Evolutionary conservation across 2,329 filamentous ascomycete species (phyloP).

Genomic region (Claviceps purpurea): DNA sequence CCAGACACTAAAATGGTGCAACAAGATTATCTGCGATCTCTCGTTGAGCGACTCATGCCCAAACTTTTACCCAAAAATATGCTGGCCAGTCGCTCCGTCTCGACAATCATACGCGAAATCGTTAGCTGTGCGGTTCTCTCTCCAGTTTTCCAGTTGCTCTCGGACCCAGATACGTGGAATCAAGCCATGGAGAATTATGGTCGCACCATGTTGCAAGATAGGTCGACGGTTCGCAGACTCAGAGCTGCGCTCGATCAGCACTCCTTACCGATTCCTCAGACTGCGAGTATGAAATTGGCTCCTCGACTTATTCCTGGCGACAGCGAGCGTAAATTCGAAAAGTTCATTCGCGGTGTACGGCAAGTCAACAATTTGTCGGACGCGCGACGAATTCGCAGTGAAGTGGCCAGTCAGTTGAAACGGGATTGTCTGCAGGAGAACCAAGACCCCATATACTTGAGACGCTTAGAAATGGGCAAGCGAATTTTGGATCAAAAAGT

Average conservation of each 20-base stretch:
- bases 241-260: conserved; percentile 89
- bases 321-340: conserved; percentile 84
- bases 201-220: conserved; percentile 78
- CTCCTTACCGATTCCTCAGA: conserved; percentile 64
- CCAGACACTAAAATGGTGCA: conserved; percentile 75
- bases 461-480: conserved; percentile 84
- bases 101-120: conserved; percentile 72
- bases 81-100: conserved; percentile 67
- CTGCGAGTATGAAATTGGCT: conserved; percentile 52
- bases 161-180: conserved; percentile 96
- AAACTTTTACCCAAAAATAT: conserved; percentile 60
- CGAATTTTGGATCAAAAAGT: conserved; percentile 82
- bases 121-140: conserved; percentile 84
- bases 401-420: conserved; percentile 84
- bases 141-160: conserved; percentile 65
- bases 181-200: conserved; percentile 86
- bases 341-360: conserved; percentile 79
- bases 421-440: conserved; percentile 65
- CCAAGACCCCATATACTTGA: conserved; percentile 75
- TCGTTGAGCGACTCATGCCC: conserved; percentile 61
- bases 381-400: conserved; percentile 79
- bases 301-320: conserved; percentile 72
- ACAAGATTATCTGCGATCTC: conserved; percentile 72
- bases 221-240: conserved; percentile 85
- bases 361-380: conserved; percentile 87